Evolutionary conservation across 164 flowering plant genomes (phyloP).

Genomic region (Sedum album): DNA sequence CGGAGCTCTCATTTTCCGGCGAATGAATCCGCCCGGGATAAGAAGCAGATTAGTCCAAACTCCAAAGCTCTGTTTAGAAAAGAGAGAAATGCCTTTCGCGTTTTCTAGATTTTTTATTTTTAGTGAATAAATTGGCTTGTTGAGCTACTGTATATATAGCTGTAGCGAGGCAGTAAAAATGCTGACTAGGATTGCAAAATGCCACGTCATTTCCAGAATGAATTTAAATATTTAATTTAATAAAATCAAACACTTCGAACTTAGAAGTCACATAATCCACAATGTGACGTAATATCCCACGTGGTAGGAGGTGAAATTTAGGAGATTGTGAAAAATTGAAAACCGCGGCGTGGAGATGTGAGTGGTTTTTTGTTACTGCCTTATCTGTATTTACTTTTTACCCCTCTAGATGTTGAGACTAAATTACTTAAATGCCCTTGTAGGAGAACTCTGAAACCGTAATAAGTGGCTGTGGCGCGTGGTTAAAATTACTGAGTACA

Average conservation of each 20-base stretch:
- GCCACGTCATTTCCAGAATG: neutral
- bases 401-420: neutral
- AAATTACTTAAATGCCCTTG: neutral
- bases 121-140: neutral
- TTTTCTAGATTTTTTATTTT: constrained; percentile 4
- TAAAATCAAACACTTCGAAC: neutral
- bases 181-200: neutral
- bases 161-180: neutral
- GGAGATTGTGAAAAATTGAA: neutral
- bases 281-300: neutral
- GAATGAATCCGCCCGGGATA: neutral
- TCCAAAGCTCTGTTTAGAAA: neutral
- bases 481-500: neutral
- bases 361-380: neutral
- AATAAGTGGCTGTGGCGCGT: neutral
- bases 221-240: neutral
- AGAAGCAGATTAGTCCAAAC: constrained; percentile 8
- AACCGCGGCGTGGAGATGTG: constrained; percentile 3
- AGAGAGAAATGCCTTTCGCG: constrained; percentile 5
- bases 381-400: neutral
- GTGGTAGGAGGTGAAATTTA: neutral
- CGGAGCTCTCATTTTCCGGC: constrained; percentile 28
- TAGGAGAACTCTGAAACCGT: neutral
- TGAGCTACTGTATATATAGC: neutral
- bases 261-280: neutral